Evolutionary conservation across 2,329 filamentous ascomycete species (phyloP), one percentile per base, ranked within the genome.

Genomic region (Sporothrix globosa): DNA sequence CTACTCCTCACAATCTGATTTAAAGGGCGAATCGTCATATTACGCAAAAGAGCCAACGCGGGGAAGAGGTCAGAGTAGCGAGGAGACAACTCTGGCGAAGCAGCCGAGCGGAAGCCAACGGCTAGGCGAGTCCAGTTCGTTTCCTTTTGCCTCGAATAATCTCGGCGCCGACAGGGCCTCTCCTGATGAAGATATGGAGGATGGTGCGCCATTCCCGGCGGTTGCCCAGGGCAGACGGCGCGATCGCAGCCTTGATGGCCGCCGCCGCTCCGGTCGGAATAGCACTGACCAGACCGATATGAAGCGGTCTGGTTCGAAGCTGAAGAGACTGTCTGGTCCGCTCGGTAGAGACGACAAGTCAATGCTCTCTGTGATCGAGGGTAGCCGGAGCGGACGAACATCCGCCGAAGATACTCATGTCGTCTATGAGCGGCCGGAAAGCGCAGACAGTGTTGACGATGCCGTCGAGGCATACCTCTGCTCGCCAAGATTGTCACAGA

Each of bases 401-500:
- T 67, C 70, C 9, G 46, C 67, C 1, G 72, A 74, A 44, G 72
- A 75, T 39, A 72, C 73, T 2, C 74, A 75, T 19, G 80, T 86
- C 17, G 83, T 86, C 0, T 91, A 93, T 72, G 92, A 93, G 75
- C 86, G 92, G 11, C 92, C 92, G 0, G 86, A 85, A 17, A 97
- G 92, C 70, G 86, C 90, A 9, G 94, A 97, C 79, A 96, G 94
- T 0, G 88, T 98, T 54, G 94, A 97, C 74, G 87, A 94, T 76
- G 92, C 93, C 0, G 93, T 99, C 0, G 89, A 93, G 70, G 88
- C 90, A 1, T 99, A 97, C 77, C 84, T 98, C 7, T 89, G 89
- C 75, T 93, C 93, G 13, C 90, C 93, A 0, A 89, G 94, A 9
- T 81, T 99, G 69, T 96, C 92, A 3, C 94, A 97, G 76, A 97